A percentile compares a stretch with the other conserved stretches of the same genome.
These are phyloP conservation scores for Candida taoyuanica DNA, from an alignment of 805 yeast genomes.

Conservation along the genomic window DNA sequence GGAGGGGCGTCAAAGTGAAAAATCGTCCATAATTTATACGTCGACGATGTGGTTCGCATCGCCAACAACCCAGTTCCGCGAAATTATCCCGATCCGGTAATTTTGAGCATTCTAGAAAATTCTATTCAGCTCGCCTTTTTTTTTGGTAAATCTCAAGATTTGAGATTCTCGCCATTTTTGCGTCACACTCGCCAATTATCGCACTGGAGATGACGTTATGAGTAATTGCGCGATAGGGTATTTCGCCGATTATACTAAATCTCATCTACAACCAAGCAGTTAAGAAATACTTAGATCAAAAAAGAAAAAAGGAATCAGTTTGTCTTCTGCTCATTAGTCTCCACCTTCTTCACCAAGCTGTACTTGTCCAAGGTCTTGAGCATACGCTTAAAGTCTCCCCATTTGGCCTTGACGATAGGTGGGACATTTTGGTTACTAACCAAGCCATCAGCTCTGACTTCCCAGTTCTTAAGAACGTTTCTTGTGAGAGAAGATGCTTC, in stretches of 20 bases:
- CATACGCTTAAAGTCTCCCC: conserved; percentile 43
- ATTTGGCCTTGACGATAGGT: conserved; percentile 40
- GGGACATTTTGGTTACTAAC: conserved; percentile 52
- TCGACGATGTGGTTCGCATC: conserved; percentile 9
- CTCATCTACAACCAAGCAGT: too few species aligned
- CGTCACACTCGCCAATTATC: too few species aligned
- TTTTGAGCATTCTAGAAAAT: conserved; percentile 18
- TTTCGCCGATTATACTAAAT: too few species aligned
- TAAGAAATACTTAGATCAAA: too few species aligned
- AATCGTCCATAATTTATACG: conserved; percentile 8
- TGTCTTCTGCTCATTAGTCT: conserved; percentile 9
- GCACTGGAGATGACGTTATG: too few species aligned
- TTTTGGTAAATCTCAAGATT: neutral
- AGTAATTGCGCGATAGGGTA: too few species aligned
- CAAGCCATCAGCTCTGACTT: conserved; percentile 58
- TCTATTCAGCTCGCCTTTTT: conserved; percentile 10
- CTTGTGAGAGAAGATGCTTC: conserved; percentile 74
- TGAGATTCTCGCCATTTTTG: too few species aligned
- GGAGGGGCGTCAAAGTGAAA: conserved; percentile 3
- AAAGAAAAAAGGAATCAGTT: conserved; percentile 1
- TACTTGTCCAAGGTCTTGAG: conserved; percentile 20
- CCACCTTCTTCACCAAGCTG: conserved; percentile 17
- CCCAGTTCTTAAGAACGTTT: conserved; percentile 61
- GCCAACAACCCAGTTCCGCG: conserved; percentile 4
- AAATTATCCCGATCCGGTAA: conserved; percentile 9